Base-by-base conservation (phyloP, 2,329 filamentous ascomycete genomes). In the Colletotrichum lindemuthianum region DNA sequence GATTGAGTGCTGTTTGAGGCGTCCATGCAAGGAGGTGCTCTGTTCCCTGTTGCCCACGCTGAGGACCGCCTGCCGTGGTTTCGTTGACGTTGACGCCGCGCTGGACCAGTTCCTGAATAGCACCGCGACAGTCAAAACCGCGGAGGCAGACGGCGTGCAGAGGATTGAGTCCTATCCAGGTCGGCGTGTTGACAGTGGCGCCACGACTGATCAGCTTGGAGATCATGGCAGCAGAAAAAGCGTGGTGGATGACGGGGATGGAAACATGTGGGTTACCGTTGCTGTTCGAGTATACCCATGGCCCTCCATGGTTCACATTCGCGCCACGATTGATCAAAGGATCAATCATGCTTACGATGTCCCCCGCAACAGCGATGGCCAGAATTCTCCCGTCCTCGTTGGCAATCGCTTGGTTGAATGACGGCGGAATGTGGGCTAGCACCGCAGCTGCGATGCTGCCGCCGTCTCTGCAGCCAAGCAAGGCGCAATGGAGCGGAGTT, bases 71-170 rank as follows among this genome's bases (percentile, higher is more conserved):
- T 6, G 33, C 39, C 5, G 60, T 60, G 57, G 39, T 34, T 4
- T 59, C 49, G 8, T 64, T 33, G 0, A 60, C 13, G 11, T 53
- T 33, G 10, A 54, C 8, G 16, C 56, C 50, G n/a, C 3, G 36
- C 6, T 12, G n/a, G n/a, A 64, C 43, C 8, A 64, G 56, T 8
- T 60, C 60, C 6, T 33, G 33, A 1, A 64, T 53, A 32, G 56
- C 49, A 7, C 36, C 33, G n/a, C 15, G 37, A 10, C 57, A 64
- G 37, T 60, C 11, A 24, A n/a, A 15, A 4, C 24, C 41, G 37
- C 56, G 56, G 5, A 60, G 56, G 44, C 60, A 60, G 8, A 60
- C 49, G 6, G 57, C 57, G 12, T 64, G 60, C 1, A 64, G 41
- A 11, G 60, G 56, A 37, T 64, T 64, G 37, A 60, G 43, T 7